Evolutionary conservation across 2,329 filamentous ascomycete genomes (phyloP).

Genomic region (Scytalidium lignicola): DNA sequence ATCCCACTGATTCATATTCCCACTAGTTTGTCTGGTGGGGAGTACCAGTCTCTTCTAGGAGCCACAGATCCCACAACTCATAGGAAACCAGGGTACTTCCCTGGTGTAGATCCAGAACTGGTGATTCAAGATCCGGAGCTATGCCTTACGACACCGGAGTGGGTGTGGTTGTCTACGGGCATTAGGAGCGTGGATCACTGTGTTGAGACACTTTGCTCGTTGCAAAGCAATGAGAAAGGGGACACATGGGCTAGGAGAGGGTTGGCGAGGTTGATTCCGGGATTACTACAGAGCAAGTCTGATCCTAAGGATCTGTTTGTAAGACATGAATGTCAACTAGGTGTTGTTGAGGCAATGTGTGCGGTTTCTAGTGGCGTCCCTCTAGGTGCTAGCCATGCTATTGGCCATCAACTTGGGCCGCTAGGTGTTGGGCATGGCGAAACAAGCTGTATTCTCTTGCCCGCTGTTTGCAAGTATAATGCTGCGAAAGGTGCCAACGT

Average conservation of each 20-base stretch:
- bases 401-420: constrained; percentile 38
- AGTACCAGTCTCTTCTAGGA: constrained; percentile 31
- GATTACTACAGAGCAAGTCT: constrained; percentile 34
- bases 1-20: constrained; percentile 31
- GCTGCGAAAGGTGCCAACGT: constrained; percentile 27
- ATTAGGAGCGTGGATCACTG: constrained; percentile 51
- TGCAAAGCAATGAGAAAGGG: constrained; percentile 14
- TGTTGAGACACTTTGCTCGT: constrained; percentile 46
- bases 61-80: constrained; percentile 25
- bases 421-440: constrained; percentile 54
- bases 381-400: constrained; percentile 30
- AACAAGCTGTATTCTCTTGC: constrained; percentile 49
- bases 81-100: constrained; percentile 12
- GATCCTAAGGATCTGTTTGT: constrained; percentile 34
- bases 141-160: constrained; percentile 40
- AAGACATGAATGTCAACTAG: constrained; percentile 42
- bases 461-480: constrained; percentile 52
- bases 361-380: constrained; percentile 36
- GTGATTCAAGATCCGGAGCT: constrained; percentile 50
- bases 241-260: constrained; percentile 34
- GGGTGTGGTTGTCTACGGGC: constrained; percentile 51
- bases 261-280: constrained; percentile 35
- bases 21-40: constrained; percentile 32
- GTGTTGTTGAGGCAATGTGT: constrained; percentile 45
- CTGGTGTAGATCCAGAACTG: constrained; percentile 37